Conservation (phyloP, 23 red algal species). For the Cyanidium caldarium region DNA sequence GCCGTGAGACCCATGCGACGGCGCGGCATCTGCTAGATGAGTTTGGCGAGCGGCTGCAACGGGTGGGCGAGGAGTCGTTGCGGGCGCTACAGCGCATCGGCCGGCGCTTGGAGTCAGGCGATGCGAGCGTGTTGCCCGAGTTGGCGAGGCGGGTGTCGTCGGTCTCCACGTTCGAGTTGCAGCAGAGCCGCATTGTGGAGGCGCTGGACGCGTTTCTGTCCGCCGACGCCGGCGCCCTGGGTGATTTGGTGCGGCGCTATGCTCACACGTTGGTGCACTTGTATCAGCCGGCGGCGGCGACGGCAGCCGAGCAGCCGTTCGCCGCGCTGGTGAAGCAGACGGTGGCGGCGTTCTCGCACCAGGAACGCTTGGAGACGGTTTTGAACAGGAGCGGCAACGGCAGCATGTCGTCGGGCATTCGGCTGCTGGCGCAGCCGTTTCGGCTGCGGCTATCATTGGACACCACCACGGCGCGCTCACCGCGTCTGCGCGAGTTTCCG, state of each 20-base stretch:
- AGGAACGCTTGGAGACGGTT: slow-evolving; percentile 33
- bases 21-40: background rate
- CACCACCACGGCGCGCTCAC: background rate
- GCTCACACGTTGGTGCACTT: slow-evolving; percentile 14
- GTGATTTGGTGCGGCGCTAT: background rate
- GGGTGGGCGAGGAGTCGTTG: slow-evolving; percentile 10
- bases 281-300: slow-evolving; percentile 13
- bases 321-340: slow-evolving; percentile 10
- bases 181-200: slow-evolving; percentile 31
- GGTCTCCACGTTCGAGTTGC: slow-evolving; percentile 49
- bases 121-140: slow-evolving; percentile 4
- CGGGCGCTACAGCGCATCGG: slow-evolving; percentile 16
- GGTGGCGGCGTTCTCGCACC: slow-evolving; percentile 24
- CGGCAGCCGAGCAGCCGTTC: slow-evolving; percentile 17
- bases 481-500: slow-evolving; percentile 41
- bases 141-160: no score
- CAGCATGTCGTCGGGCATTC: slow-evolving; percentile 17
- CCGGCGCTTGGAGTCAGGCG: slow-evolving; percentile 6
- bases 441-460: slow-evolving; percentile 31
- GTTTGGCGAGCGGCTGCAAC: slow-evolving; percentile 4
- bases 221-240: background rate
- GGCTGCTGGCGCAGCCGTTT: slow-evolving; percentile 64
- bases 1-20: background rate
- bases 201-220: slow-evolving; percentile 39
- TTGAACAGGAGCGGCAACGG: slow-evolving; percentile 6